phyloP scores from a whole-genome alignment of 345 rosid genomes.

The Balakata baccata region DNA sequence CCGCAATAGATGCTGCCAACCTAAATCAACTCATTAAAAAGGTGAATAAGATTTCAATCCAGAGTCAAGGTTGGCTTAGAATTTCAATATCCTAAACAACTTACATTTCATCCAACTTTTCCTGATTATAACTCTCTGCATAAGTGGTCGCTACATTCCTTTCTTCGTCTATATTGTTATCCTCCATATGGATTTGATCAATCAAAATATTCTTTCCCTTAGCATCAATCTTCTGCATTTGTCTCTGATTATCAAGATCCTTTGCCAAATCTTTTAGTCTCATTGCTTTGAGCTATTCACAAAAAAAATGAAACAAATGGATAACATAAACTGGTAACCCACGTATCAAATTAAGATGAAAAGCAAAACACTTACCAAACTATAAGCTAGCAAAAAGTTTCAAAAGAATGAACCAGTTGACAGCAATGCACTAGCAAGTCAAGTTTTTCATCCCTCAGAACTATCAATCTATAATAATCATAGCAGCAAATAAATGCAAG shows the following conservation, averaged over 20 bases:
- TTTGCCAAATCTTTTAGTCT: constrained; percentile 74
- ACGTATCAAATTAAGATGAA: not conserved
- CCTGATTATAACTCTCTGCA: constrained; percentile 36
- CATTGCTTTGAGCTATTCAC: constrained; percentile 59
- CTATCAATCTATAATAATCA: not conserved
- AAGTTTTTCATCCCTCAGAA: not conserved
- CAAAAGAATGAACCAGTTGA: not conserved
- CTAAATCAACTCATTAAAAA: constrained; percentile 41
- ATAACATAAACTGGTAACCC: not conserved
- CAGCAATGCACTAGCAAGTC: not conserved
- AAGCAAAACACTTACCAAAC: not conserved
- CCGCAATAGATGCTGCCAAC: constrained; percentile 66
- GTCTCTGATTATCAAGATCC: constrained; percentile 63
- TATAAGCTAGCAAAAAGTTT: not conserved
- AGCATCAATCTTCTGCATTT: constrained; percentile 36
- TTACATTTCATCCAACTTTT: constrained; percentile 70
- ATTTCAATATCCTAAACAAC: constrained; percentile 22
- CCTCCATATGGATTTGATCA: constrained; percentile 18
- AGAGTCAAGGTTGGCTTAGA: constrained; percentile 11
- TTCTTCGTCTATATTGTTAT: constrained; percentile 20
- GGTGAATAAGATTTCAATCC: constrained; percentile 12
- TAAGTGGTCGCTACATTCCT: not conserved
- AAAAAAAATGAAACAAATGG: constrained; percentile 5
- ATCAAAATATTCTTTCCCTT: constrained; percentile 45
- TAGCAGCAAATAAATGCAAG: not conserved